Evolutionary conservation across 2,329 filamentous ascomycete species (phyloP), one percentile per base, ranked within the genome.

Genomic region (Fusarium nelsonii): DNA sequence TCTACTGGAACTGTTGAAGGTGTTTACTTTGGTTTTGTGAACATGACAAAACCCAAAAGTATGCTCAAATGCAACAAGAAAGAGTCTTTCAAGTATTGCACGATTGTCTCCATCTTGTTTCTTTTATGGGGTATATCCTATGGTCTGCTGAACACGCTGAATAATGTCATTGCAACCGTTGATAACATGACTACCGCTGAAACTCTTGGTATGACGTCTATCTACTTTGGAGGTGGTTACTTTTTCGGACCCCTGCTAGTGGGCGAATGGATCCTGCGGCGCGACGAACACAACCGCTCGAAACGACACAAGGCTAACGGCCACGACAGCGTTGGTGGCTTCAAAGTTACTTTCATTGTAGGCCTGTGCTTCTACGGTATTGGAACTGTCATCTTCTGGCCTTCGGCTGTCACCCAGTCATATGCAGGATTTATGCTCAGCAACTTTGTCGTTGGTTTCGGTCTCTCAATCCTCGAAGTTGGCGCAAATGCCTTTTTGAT

Each of bases 81-180:
- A 12, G 91, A 94, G 66, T 92, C 90, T 0, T 81, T 92, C 69
- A 91, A 89, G 68, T 92, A 93, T 68, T 90, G 92, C 73, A 84
- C 87, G 16, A 83, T 93, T 67, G 93, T 97, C 23, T 92, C 92
- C 2, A 86, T 94, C 8, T 82, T 97, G 0, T 97, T 97, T 80
- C 89, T 97, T 68, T 82, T 97, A 4, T 97, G 93, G 94, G 94
- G 94, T 0, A 91, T 97, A 60, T 94, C 93, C 0, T 97, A 97
- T 72, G 94, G 94, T 1, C 85, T 97, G 3, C 83, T 97, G 8
- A 93, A 96, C 73, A 91, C 90, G 0, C 85, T 97, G 30, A 97
- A 97, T 76, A 85, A 85, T 20, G 88, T 88, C 26, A 90, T 93
- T 53, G 88, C 90, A 36, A 75, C 79, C 14, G 85, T 93, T 8